Percentiles rank a stretch among this genome's conserved stretches.
These are phyloP conservation scores for Colletotrichum karsti DNA, from an alignment of 2,329 filamentous ascomycete species.

Conservation along the genomic window DNA sequence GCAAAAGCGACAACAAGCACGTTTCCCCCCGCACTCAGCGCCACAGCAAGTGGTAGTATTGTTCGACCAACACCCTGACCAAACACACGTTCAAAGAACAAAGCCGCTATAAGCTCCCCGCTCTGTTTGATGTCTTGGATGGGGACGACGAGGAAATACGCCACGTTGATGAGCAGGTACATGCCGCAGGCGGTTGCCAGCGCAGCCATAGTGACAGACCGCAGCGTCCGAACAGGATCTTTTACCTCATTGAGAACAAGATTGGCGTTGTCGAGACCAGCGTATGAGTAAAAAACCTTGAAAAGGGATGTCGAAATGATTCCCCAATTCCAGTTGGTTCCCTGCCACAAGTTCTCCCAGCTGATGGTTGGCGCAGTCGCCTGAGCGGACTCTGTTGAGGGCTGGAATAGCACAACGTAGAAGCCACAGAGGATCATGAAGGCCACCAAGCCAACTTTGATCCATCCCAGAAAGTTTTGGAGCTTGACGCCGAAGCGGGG, in stretches of 20 bases:
- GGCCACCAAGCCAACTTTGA: constrained; percentile 67
- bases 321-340: constrained; percentile 75
- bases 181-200: constrained; percentile 69
- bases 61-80: constrained; percentile 64
- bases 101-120: constrained; percentile 72
- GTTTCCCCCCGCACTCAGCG: constrained; percentile 74
- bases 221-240: constrained; percentile 72
- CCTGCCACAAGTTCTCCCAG: constrained; percentile 68
- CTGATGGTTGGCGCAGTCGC: constrained; percentile 29
- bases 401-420: constrained; percentile 62
- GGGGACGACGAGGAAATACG: constrained; percentile 71
- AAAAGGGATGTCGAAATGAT: constrained; percentile 73
- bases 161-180: constrained; percentile 73
- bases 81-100: constrained; percentile 74
- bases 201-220: constrained; percentile 67
- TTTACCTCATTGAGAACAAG: constrained; percentile 78
- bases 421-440: constrained; percentile 70
- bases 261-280: constrained; percentile 72
- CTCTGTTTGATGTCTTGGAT: constrained; percentile 72
- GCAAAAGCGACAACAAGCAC: constrained; percentile 78
- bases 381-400: constrained; percentile 18
- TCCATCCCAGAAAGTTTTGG: constrained; percentile 69
- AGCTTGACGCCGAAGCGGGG: constrained; percentile 65
- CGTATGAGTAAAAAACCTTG: constrained; percentile 76
- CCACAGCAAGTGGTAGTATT: constrained; percentile 70